phyloP scores from a whole-genome alignment of 2,329 filamentous ascomycete species.

The Pseudocercospora crystallina region DNA sequence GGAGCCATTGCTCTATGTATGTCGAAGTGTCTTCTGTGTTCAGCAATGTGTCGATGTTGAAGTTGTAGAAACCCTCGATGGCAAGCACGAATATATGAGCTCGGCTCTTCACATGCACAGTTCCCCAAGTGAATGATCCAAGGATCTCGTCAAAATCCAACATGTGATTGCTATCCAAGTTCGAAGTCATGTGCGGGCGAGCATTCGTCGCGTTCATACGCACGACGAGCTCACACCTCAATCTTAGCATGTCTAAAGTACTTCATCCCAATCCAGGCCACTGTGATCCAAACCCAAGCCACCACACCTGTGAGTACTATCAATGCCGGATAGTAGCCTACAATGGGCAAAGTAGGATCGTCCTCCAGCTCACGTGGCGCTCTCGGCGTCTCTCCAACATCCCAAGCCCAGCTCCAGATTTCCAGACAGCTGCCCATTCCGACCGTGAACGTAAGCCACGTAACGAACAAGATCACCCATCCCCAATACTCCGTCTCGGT shows the following conservation, averaged over 20 bases:
- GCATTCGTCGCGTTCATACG: background rate
- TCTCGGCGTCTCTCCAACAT: constrained; percentile 93
- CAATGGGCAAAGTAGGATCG: constrained; percentile 89
- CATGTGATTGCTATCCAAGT: too few relatives aligned
- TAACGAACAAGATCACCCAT: constrained; percentile 85
- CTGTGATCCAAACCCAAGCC: constrained; percentile 98
- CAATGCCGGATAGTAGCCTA: constrained; percentile 93
- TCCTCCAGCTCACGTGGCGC: constrained; percentile 93
- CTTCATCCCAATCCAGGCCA: constrained; percentile 99
- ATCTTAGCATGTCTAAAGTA: constrained; percentile 98
- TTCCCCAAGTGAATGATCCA: too few relatives aligned
- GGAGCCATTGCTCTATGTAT: too few relatives aligned
- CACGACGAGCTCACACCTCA: constrained; percentile 43
- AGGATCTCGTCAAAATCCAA: too few relatives aligned
- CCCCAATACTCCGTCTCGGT: constrained; percentile 97
- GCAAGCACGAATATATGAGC: too few relatives aligned
- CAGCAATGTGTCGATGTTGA: too few relatives aligned
- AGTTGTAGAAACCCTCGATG: too few relatives aligned
- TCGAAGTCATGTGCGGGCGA: background rate
- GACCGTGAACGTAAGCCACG: constrained; percentile 93
- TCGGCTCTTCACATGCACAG: too few relatives aligned
- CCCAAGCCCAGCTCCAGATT: constrained; percentile 99
- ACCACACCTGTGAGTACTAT: constrained; percentile 92
- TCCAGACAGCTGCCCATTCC: constrained; percentile 95
- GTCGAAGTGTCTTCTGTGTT: too few relatives aligned